A percentile compares a stretch with the other conserved stretches of the same genome.
phyloP scores from a whole-genome alignment of 805 yeast genomes.

The Saccharomyces eubayanus region DNA sequence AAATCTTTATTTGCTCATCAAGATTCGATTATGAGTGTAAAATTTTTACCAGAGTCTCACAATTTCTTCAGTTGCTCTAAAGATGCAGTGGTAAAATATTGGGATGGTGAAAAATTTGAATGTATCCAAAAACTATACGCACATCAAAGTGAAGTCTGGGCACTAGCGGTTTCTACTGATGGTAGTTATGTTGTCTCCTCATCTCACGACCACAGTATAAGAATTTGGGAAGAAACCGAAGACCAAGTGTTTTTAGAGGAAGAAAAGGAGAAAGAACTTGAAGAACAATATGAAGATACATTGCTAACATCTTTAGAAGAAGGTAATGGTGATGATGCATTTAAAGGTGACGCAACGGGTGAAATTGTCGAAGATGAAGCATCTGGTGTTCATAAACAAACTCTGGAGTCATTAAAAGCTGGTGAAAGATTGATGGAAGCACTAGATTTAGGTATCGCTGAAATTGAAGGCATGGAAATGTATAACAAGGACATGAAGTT shows the following conservation, averaged over 20 bases:
- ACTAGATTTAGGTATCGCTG: slow-evolving; percentile 69
- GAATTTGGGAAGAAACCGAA: slow-evolving; percentile 89
- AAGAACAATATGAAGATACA: slow-evolving; percentile 80
- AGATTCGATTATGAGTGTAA: slow-evolving; percentile 86
- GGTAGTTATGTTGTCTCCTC: slow-evolving; percentile 72
- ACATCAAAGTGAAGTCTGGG: slow-evolving; percentile 93
- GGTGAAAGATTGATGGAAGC: slow-evolving; percentile 93
- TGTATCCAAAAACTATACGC: slow-evolving; percentile 80
- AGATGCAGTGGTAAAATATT: slow-evolving; percentile 82
- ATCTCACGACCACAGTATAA: slow-evolving; percentile 86
- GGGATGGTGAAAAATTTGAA: slow-evolving; percentile 98
- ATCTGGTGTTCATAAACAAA: slow-evolving; percentile 66
- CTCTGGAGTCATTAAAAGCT: slow-evolving; percentile 84
- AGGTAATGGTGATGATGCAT: slow-evolving; percentile 37
- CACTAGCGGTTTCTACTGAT: slow-evolving; percentile 63
- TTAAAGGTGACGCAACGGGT: slow-evolving; percentile 31
- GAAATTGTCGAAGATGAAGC: slow-evolving; percentile 46
- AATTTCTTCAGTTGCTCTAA: slow-evolving; percentile 85
- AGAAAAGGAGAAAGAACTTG: slow-evolving; percentile 92
- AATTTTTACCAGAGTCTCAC: slow-evolving; percentile 76
- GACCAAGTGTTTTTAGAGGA: slow-evolving; percentile 96
- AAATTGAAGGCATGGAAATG: slow-evolving; percentile 48
- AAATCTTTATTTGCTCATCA: slow-evolving; percentile 94
- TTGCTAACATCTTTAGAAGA: slow-evolving; percentile 65
- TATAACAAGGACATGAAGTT: slow-evolving; percentile 38